Evolutionary conservation across 2,329 filamentous ascomycete genomes (phyloP).

Genomic region (Colletotrichum gigasporum): DNA sequence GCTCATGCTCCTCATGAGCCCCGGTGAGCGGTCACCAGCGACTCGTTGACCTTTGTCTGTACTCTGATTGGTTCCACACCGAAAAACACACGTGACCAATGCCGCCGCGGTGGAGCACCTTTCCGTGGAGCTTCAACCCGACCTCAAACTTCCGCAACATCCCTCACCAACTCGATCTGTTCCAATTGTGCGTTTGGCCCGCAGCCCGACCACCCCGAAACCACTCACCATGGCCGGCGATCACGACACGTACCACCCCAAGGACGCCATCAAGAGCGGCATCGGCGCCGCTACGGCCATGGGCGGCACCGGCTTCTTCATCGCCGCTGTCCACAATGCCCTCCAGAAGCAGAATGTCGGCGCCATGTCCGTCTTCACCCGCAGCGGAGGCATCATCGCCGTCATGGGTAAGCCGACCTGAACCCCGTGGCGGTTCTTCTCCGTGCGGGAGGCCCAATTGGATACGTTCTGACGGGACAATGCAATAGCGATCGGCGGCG

Average conservation of each 20-base stretch:
- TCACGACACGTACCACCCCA: slow-evolving; percentile 70
- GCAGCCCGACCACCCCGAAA: slow-evolving; percentile 19
- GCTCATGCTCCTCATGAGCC: no score
- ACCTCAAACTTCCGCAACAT: slow-evolving; percentile 34
- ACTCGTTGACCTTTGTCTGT: slow-evolving; percentile 31
- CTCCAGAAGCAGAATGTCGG: slow-evolving; percentile 85
- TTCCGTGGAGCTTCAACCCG: slow-evolving; percentile 31
- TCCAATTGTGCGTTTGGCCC: slow-evolving; percentile 31
- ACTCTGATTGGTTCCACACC: slow-evolving; percentile 25
- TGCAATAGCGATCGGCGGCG: slow-evolving; percentile 72
- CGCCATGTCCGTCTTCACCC: slow-evolving; percentile 81
- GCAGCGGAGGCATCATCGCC: slow-evolving; percentile 77
- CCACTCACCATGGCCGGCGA: slow-evolving; percentile 36
- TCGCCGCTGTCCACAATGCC: slow-evolving; percentile 86
- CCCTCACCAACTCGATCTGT: slow-evolving; percentile 23
- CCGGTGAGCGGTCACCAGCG: background rate
- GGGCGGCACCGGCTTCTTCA: slow-evolving; percentile 73
- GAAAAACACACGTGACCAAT: slow-evolving; percentile 4
- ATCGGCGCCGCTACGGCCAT: slow-evolving; percentile 73
- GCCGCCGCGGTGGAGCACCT: background rate
- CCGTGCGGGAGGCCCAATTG: background rate
- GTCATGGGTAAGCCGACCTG: slow-evolving; percentile 23
- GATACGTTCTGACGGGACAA: background rate
- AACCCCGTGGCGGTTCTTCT: background rate
- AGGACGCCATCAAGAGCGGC: slow-evolving; percentile 77